Evolutionary conservation across 331 rosid genomes (phyloP), one percentile per base, ranked within the genome.

Genomic region (Acacia concinna): DNA sequence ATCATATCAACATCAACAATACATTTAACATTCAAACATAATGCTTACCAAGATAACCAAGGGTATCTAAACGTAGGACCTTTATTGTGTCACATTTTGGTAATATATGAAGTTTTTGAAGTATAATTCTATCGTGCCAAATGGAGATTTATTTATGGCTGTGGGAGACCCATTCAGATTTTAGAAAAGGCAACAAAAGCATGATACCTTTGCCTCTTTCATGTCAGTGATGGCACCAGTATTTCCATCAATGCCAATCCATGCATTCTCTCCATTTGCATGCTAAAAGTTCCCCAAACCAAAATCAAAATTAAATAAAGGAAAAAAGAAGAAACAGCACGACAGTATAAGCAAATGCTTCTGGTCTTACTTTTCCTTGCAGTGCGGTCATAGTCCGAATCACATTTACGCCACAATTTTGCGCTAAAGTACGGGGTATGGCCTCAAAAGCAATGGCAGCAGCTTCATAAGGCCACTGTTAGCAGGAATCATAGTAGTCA

Each of bases 401-500:
- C 73, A 93, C 94, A 74, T 93, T 91, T 65, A 93, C 93, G 31
- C 97, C 97, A 79, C 93, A 93, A 86, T 93, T 93, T 81, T 93
- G 96, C 17, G 97, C 97, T 85, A 93, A 81, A 13, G 97, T 91
- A 38, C 97, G 86, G 13, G 97, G 97, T 60, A 93, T 93, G 25
- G 94, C 94, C 90, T 93, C 97, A 81, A 93, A 93, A 67, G 97
- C 97, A 37, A 91, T 41, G 35, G 97, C 96, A 82, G 97, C 94
- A 81, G 96, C 96, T 91, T 93, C 97, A 80, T 93, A 93, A 14
- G 97, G 97, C 97, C 97, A 93, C 94, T 91, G 73, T 46, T 46
- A 76, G 78, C 81, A 75, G 34, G 52, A 73, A 78, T 14, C 46
- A 68, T 17, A 66, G 12, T 41, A 60, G 9, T 73, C 13, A 84